Percentiles rank a stretch among this genome's conserved stretches.
These are phyloP conservation scores for Chlorella variabilis DNA, from an alignment of 163 green algal species.

Conservation along the genomic window DNA sequence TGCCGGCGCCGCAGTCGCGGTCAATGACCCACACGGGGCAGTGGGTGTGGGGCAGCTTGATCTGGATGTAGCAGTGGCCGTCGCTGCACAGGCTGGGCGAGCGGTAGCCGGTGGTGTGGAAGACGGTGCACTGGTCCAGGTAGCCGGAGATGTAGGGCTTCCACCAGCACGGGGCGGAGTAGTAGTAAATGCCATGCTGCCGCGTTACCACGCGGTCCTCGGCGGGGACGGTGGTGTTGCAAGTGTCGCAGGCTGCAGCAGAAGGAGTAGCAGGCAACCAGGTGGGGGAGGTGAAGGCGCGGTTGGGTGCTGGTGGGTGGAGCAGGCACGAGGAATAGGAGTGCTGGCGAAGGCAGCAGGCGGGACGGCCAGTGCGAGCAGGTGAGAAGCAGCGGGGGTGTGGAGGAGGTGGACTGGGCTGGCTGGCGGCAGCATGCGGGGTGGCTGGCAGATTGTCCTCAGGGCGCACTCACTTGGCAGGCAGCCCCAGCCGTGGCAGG, in stretches of 20 bases:
- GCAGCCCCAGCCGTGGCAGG: neutral
- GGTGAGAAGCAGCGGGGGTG: too few relatives aligned
- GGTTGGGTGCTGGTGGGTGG: too few relatives aligned
- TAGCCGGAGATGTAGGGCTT: neutral
- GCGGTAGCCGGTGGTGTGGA: neutral
- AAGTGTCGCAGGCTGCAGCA: neutral
- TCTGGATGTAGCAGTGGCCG: neutral
- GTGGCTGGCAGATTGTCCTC: too few relatives aligned
- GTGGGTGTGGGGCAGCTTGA: neutral
- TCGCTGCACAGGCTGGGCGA: neutral
- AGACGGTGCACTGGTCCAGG: neutral
- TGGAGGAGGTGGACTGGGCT: neutral
- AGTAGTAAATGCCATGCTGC: neutral
- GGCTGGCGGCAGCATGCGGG: neutral
- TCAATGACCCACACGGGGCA: neutral
- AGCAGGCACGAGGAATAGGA: neutral
- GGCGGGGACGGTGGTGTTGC: neutral
- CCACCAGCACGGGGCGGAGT: neutral
- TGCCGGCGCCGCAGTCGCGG: neutral
- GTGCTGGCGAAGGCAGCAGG: neutral
- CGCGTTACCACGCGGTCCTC: neutral
- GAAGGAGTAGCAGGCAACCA: too few relatives aligned
- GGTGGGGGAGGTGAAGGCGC: too few relatives aligned
- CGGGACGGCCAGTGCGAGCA: neutral
- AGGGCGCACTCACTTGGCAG: neutral